These are phyloP conservation scores for Meyerozyma smithsonii DNA, from an alignment of 1,139 yeast genomes.

Conservation along the genomic window DNA sequence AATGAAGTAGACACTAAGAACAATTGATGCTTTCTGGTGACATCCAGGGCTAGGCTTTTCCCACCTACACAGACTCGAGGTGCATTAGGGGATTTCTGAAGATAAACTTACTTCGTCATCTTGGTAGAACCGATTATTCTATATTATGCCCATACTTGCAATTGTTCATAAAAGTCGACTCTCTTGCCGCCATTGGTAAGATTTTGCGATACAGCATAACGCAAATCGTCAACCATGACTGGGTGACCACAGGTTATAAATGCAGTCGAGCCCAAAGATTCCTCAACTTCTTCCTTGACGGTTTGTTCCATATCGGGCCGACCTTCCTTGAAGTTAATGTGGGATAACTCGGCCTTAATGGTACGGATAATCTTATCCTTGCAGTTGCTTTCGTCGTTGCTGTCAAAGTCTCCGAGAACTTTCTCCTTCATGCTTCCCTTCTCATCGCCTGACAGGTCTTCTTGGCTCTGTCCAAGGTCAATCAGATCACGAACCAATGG, in stretches of 20 bases:
- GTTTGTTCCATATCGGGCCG: constrained; percentile 28
- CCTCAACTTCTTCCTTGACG: constrained; percentile 23
- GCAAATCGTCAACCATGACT: constrained; percentile 45
- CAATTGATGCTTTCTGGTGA: no score
- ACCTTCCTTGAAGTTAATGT: constrained; percentile 25
- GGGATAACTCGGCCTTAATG: constrained; percentile 15
- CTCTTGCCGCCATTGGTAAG: constrained; percentile 15
- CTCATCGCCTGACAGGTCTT: neutral
- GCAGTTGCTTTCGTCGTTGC: neutral
- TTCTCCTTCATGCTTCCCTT: constrained; percentile 1
- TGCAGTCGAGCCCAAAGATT: constrained; percentile 32
- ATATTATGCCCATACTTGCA: constrained; percentile 16
- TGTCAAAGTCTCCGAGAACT: neutral
- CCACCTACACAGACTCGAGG: no score
- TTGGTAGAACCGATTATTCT: no score
- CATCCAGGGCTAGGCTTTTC: no score
- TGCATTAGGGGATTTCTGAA: no score
- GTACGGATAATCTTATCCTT: neutral
- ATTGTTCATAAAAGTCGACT: constrained; percentile 15
- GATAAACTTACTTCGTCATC: no score
- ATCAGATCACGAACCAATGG: constrained; percentile 3
- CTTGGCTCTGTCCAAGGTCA: neutral
- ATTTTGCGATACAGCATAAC: constrained; percentile 29
- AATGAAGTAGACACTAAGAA: no score
- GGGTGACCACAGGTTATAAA: constrained; percentile 54